phyloP scores from a whole-genome alignment of 495 filamentous ascomycete genomes.

The Lasiosphaeriaceae sp. region DNA sequence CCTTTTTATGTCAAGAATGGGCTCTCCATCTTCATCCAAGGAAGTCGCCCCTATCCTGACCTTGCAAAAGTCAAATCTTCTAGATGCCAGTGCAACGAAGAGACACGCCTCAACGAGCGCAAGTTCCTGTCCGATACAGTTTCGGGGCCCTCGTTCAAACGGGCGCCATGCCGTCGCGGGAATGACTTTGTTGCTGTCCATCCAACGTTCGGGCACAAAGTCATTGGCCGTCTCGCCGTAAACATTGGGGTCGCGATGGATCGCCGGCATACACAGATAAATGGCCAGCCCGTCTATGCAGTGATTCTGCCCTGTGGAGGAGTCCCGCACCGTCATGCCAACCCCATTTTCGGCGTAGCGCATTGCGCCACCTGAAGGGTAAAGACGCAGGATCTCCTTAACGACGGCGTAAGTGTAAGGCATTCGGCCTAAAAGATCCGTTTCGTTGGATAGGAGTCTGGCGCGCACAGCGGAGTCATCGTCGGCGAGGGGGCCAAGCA shows the following conservation, averaged over 20 bases:
- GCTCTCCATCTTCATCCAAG: conserved; percentile 21
- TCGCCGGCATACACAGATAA: too few relatives aligned
- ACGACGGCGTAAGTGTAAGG: conserved; percentile 30
- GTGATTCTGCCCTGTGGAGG: too few relatives aligned
- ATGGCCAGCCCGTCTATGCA: too few relatives aligned
- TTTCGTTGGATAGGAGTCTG: background rate
- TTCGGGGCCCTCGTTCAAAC: conserved; percentile 47
- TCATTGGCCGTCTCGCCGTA: conserved; percentile 48
- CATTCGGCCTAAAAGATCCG: background rate
- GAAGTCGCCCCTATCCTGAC: conserved; percentile 28
- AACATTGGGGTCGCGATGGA: conserved; percentile 55
- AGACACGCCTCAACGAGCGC: conserved; percentile 28
- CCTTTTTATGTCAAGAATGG: conserved; percentile 25
- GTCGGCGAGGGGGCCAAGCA: conserved; percentile 18
- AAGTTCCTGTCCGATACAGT: conserved; percentile 52
- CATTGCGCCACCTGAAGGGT: conserved; percentile 34
- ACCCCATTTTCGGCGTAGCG: too few relatives aligned
- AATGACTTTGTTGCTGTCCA: conserved; percentile 30
- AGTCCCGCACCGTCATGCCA: too few relatives aligned
- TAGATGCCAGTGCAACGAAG: conserved; percentile 24
- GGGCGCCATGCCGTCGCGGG: conserved; percentile 37
- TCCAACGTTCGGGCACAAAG: conserved; percentile 56
- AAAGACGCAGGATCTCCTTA: conserved; percentile 45
- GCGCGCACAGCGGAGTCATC: background rate
- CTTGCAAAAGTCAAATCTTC: conserved; percentile 35